These are phyloP conservation scores for Tricholoma bakamatsutake DNA, from an alignment of 768 basidiomycete species.

Conservation along the genomic window DNA sequence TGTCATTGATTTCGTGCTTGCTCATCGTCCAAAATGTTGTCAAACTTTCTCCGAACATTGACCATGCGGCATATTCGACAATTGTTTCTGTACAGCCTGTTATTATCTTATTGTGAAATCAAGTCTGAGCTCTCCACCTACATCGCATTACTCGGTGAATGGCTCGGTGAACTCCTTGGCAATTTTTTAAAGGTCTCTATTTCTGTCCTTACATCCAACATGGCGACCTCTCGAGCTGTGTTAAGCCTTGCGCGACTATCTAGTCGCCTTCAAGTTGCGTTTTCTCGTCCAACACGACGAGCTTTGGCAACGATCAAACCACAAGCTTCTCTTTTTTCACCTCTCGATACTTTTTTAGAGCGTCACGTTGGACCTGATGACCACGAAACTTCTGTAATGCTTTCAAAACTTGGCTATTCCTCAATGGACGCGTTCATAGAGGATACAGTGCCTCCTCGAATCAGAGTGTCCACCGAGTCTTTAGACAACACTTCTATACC, in stretches of 20 bases:
- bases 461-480: conserved; percentile 58
- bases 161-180: conserved; percentile 40
- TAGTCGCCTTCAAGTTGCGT: conserved; percentile 10
- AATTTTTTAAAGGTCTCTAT: conserved; percentile 20
- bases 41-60: background rate
- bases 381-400: conserved; percentile 77
- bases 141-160: conserved; percentile 49
- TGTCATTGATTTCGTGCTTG: conserved; percentile 2
- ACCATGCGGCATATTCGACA: background rate
- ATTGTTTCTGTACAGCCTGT: background rate
- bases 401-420: conserved; percentile 74
- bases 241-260: conserved; percentile 14
- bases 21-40: conserved; percentile 5
- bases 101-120: conserved; percentile 12
- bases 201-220: conserved; percentile 18
- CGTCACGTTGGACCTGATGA: conserved; percentile 92
- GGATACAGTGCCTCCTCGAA: conserved; percentile 75
- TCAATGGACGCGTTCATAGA: conserved; percentile 86
- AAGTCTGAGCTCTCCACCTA: conserved; percentile 4
- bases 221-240: conserved; percentile 29
- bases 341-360: conserved; percentile 85
- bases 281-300: conserved; percentile 8
- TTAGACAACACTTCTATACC: conserved; percentile 67
- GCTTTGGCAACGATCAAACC: conserved; percentile 55
- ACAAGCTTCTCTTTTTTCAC: conserved; percentile 64